Evolutionary conservation across 2,329 filamentous ascomycete genomes (phyloP).

Genomic region (Penicillium sp.): DNA sequence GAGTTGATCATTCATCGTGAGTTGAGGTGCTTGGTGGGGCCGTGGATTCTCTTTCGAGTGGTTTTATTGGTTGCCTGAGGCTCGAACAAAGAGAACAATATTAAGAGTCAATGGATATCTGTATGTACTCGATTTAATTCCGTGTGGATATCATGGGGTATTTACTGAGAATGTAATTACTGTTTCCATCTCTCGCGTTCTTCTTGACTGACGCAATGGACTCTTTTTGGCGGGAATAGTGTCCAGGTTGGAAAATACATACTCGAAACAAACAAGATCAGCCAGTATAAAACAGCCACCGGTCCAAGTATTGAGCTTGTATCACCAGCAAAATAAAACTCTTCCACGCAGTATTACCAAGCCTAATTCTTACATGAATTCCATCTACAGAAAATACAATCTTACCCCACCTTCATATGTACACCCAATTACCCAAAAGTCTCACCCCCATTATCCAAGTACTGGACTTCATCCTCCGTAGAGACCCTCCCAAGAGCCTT

Average conservation of each 20-base stretch:
- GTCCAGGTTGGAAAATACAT: constrained; percentile 34
- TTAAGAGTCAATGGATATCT: background rate
- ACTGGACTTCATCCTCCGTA: constrained; percentile 22
- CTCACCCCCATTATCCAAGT: constrained; percentile 25
- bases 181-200: background rate
- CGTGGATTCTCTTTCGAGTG: background rate
- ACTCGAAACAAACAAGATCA: constrained; percentile 68
- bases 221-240: constrained; percentile 35
- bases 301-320: constrained; percentile 60
- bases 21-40: constrained; percentile 23
- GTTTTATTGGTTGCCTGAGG: constrained; percentile 25
- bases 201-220: constrained; percentile 28
- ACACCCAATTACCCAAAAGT: constrained; percentile 12
- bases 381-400: background rate
- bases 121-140: background rate
- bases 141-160: background rate
- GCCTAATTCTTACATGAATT: constrained; percentile 33
- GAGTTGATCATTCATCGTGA: background rate
- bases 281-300: constrained; percentile 72
- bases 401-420: background rate
- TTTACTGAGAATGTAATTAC: too few species aligned
- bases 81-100: constrained; percentile 28
- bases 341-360: constrained; percentile 35
- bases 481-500: constrained; percentile 19
- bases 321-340: constrained; percentile 34